A percentile compares a stretch with the other conserved stretches of the same genome.
Conservation (phyloP, 306 rosid species). For the Ormosia emarginata region DNA sequence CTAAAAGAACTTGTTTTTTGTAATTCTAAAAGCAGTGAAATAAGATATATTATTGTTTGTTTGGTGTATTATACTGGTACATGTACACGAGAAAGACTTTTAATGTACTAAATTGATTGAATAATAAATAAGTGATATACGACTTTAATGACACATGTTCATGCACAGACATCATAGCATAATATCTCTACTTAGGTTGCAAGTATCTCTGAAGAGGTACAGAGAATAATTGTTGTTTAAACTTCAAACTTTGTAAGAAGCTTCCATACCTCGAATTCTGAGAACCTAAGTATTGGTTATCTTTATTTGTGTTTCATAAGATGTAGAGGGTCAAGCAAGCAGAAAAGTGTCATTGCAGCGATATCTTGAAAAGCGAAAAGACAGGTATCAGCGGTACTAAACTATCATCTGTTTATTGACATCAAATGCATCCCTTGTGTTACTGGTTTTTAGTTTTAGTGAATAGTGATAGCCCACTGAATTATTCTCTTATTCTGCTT, state of each 20-base stretch:
- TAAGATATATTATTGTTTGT: background rate
- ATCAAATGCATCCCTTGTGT: conserved; percentile 8
- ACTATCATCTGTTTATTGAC: conserved; percentile 26
- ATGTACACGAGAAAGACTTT: background rate
- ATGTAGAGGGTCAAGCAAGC: conserved; percentile 86
- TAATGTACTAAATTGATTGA: background rate
- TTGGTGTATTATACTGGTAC: background rate
- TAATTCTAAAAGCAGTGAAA: background rate
- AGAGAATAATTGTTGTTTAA: background rate
- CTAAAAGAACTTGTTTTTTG: conserved; percentile 9
- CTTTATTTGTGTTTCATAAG: conserved; percentile 44
- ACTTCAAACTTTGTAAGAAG: background rate
- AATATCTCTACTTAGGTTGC: background rate
- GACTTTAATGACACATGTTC: background rate
- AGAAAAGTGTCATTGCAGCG: conserved; percentile 80
- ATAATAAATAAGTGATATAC: background rate
- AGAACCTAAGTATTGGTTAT: conserved; percentile 7
- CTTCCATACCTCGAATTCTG: conserved; percentile 12
- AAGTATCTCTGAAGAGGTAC: background rate
- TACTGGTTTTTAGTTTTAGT: conserved; percentile 20
- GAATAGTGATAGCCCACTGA: conserved; percentile 26
- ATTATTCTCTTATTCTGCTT: conserved; percentile 40
- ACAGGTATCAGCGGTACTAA: conserved; percentile 56
- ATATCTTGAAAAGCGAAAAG: conserved; percentile 85
- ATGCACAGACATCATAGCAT: background rate